Conservation (phyloP, 2,329 filamentous ascomycete species). For the Zarea fungicola region DNA sequence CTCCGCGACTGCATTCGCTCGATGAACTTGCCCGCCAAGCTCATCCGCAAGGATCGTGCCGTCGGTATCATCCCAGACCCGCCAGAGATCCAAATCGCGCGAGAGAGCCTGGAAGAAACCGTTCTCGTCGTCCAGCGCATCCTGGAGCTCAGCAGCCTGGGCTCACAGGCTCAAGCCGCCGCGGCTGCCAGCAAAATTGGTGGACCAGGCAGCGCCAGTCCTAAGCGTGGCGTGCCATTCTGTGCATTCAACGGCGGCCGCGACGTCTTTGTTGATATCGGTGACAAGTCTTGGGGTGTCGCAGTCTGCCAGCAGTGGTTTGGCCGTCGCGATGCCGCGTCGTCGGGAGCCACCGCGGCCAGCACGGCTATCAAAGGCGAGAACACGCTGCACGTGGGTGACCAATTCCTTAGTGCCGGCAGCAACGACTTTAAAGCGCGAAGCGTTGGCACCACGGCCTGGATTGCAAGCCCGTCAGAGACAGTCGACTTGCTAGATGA, state of each 20-base stretch:
- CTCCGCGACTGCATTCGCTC: slow-evolving; percentile 75
- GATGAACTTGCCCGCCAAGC: slow-evolving; percentile 70
- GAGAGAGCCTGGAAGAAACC: slow-evolving; percentile 91
- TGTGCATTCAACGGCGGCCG: slow-evolving; percentile 98
- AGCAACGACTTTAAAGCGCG: slow-evolving; percentile 97
- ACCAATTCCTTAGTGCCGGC: slow-evolving; percentile 92
- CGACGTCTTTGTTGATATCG: slow-evolving; percentile 97
- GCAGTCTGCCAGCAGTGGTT: slow-evolving; percentile 89
- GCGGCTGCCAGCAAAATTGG: slow-evolving; percentile 16
- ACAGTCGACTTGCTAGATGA: slow-evolving; percentile 88
- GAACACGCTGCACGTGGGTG: slow-evolving; percentile 88
- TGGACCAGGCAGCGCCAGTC: slow-evolving; percentile 5
- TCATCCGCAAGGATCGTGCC: slow-evolving; percentile 84
- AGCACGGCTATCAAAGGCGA: slow-evolving; percentile 55
- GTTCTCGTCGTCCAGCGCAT: slow-evolving; percentile 92
- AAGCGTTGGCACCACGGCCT: slow-evolving; percentile 81
- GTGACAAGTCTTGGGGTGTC: slow-evolving; percentile 96
- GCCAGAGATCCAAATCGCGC: slow-evolving; percentile 62
- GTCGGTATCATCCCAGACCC: slow-evolving; percentile 69
- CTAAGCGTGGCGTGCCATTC: slow-evolving; percentile 60
- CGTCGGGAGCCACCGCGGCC: slow-evolving; percentile 14
- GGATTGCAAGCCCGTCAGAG: slow-evolving; percentile 90
- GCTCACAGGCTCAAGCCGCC: slow-evolving; percentile 25
- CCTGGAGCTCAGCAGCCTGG: slow-evolving; percentile 69
- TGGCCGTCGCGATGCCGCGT: slow-evolving; percentile 38